Evolutionary conservation across 108 stramenopile species (phyloP).

Genomic region (Stephanodiscus triporus): DNA sequence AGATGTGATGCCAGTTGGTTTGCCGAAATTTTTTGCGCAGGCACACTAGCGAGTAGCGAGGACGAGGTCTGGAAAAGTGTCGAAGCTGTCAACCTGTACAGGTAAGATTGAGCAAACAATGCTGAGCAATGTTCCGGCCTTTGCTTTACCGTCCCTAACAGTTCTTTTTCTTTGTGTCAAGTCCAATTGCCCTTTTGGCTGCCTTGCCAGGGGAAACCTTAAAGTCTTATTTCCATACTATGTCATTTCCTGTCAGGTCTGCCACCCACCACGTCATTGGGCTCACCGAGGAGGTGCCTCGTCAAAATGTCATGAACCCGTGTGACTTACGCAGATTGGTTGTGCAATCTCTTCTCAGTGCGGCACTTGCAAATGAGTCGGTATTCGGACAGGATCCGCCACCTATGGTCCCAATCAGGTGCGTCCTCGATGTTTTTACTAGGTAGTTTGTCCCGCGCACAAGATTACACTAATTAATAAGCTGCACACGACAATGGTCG

Average conservation of each 20-base stretch:
- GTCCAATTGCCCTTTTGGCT: constrained; percentile 50
- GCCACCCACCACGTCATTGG: constrained; percentile 52
- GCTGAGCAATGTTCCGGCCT: no score
- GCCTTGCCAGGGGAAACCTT: constrained; percentile 47
- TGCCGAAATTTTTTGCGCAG: constrained; percentile 48
- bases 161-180: constrained; percentile 5
- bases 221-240: constrained; percentile 44
- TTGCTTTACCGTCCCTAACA: background rate
- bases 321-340: constrained; percentile 46
- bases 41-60: constrained; percentile 23
- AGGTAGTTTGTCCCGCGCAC: no score
- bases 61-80: constrained; percentile 47
- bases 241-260: constrained; percentile 48
- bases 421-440: no score
- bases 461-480: no score
- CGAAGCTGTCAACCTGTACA: constrained; percentile 52
- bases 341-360: constrained; percentile 49
- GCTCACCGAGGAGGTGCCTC: constrained; percentile 48
- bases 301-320: constrained; percentile 41
- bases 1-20: constrained; percentile 53
- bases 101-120: constrained; percentile 13
- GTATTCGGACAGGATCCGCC: constrained; percentile 40
- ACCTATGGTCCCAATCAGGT: constrained; percentile 35
- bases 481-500: no score
- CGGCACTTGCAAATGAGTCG: constrained; percentile 50